phyloP scores from a whole-genome alignment of 805 yeast genomes.

The Dipodascopsis uninucleata region DNA sequence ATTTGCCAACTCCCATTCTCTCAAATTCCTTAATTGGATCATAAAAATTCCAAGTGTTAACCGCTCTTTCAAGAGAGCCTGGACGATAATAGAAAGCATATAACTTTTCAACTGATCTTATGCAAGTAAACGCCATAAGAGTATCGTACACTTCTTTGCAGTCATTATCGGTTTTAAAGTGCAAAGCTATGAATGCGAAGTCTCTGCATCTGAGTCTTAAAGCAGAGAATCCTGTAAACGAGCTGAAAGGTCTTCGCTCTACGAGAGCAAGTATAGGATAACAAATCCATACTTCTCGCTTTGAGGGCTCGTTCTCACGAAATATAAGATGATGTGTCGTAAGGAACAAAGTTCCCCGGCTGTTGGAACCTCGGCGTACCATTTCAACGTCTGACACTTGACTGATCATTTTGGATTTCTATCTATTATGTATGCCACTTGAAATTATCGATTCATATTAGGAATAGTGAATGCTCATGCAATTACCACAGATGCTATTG shows the following conservation, averaged over 20 bases:
- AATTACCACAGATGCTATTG: no score
- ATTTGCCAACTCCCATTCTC: conserved; percentile 57
- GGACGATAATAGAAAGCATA: conserved; percentile 84
- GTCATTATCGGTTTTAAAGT: conserved; percentile 55
- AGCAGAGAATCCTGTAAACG: conserved; percentile 41
- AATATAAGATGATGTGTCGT: conserved; percentile 77
- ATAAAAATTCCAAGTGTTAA: conserved; percentile 72
- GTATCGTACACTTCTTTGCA: conserved; percentile 73
- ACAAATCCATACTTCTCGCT: conserved; percentile 78
- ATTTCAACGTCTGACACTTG: conserved; percentile 51
- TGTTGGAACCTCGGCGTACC: conserved; percentile 53
- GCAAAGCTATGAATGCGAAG: conserved; percentile 75
- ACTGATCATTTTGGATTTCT: conserved; percentile 29
- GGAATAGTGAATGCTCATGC: no score
- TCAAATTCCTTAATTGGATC: conserved; percentile 59
- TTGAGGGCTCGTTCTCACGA: conserved; percentile 32
- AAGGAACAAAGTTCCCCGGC: conserved; percentile 60
- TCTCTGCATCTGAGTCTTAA: conserved; percentile 78
- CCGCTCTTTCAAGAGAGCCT: conserved; percentile 58
- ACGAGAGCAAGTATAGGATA: conserved; percentile 70
- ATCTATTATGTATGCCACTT: no score
- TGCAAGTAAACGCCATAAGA: conserved; percentile 60
- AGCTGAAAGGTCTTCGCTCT: conserved; percentile 40
- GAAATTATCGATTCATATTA: no score
- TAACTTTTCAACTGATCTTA: conserved; percentile 51